Base-by-base conservation (phyloP, 495 filamentous ascomycete species). In the Ramalina intermedia region DNA sequence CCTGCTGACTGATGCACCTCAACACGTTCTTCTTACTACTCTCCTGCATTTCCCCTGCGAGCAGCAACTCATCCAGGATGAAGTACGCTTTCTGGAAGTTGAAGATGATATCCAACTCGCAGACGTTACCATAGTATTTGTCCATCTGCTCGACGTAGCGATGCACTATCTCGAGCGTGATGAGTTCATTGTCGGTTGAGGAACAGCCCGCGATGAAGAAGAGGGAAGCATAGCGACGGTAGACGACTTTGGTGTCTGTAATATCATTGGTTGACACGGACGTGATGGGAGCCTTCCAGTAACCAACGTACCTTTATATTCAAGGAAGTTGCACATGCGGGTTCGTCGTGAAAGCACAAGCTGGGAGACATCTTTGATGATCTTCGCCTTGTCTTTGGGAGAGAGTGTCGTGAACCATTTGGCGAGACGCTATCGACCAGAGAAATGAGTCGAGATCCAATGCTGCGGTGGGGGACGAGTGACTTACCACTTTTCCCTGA, bases 111-210 rank as follows among this genome's bases (percentile, higher is more conserved):
- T 98, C 91, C 55, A 98, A 72, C 71, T 99, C 93, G 78, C 91
- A 99, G 50, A 99, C 91, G 67, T 99, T 99, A 64, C 91, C 91
- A 63, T 99, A 99, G 73, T 96, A 99, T 64, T 96, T 99, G 74
- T 99, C 91, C 91, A 96, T 99, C 69, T 96, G 91, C 66, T 99
- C 91, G 43, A 96, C 91, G 64, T 96, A 96, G 57, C 91, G 86
- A 68, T 99, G 91, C 43, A 99, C 90, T 62, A 96, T 87, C 65
- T 99, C 91, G 55, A 99, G 83, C 29, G 86, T 94, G 64, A 96
- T 95, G 65, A 99, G 71, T 61, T 99, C 91, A 70, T 99, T 99
- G 61, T 96, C 91, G 46, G 83, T 86, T 14, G 88, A 85, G 27
- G 85, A 80, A 69, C 89, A 94, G 50, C 93, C 91, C 61, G 93